These are phyloP conservation scores for Piper betle DNA, from an alignment of 164 flowering plant species.

Conservation along the genomic window DNA sequence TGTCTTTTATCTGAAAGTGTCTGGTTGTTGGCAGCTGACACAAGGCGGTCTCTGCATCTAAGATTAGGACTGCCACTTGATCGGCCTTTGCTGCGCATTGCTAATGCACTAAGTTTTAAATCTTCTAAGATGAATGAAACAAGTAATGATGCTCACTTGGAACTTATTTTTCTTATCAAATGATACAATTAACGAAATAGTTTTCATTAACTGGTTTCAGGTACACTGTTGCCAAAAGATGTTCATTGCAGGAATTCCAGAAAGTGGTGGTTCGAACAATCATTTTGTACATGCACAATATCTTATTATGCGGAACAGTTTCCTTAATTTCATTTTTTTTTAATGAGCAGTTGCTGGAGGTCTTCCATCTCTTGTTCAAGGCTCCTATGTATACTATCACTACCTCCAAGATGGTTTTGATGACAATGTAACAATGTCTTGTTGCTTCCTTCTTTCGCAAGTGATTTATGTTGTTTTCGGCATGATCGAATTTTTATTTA, in stretches of 20 bases:
- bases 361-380: conserved; percentile 54
- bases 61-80: conserved; percentile 78
- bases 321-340: conserved; percentile 1
- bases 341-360: conserved; percentile 66
- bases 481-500: background rate
- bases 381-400: conserved; percentile 88
- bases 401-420: conserved; percentile 89
- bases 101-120: conserved; percentile 58
- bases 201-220: conserved; percentile 21
- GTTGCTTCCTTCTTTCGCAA: background rate
- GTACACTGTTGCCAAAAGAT: conserved; percentile 61
- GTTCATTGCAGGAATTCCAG: conserved; percentile 69
- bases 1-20: background rate
- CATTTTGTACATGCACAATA: background rate
- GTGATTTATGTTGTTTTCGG: background rate
- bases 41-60: conserved; percentile 56
- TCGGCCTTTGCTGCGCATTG: conserved; percentile 77
- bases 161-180: no score
- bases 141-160: conserved; percentile 12
- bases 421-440: conserved; percentile 56
- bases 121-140: conserved; percentile 12
- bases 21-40: conserved; percentile 50
- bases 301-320: background rate
- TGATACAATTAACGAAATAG: no score
- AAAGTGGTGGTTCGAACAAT: conserved; percentile 69